These are phyloP conservation scores for Lasiodiplodia citricola DNA, from an alignment of 2,329 filamentous ascomycete species.

Conservation along the genomic window DNA sequence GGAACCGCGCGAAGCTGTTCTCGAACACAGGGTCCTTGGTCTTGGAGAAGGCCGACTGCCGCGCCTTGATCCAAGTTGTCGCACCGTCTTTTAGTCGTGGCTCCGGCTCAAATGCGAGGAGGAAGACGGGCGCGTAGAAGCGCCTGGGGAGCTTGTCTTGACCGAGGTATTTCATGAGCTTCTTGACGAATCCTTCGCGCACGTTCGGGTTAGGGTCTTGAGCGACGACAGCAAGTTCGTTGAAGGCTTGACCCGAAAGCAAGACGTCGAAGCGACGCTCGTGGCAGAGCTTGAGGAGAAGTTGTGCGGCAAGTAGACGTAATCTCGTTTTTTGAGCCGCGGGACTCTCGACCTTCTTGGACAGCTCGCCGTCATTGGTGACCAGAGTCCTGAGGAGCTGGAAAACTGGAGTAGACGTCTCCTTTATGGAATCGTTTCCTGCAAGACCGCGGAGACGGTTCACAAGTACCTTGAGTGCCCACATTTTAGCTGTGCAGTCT, in stretches of 20 bases:
- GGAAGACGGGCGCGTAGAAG: slow-evolving; percentile 88
- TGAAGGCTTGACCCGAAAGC: slow-evolving; percentile 76
- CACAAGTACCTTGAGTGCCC: slow-evolving; percentile 83
- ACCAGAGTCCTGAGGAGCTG: slow-evolving; percentile 80
- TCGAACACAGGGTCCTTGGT: slow-evolving; percentile 71
- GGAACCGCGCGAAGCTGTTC: slow-evolving; percentile 76
- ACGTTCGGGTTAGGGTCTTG: slow-evolving; percentile 79
- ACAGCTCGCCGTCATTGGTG: slow-evolving; percentile 77
- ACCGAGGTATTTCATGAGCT: slow-evolving; percentile 89
- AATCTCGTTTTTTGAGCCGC: slow-evolving; percentile 79
- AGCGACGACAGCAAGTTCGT: slow-evolving; percentile 77
- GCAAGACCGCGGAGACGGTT: slow-evolving; percentile 77
- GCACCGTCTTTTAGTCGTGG: slow-evolving; percentile 74
- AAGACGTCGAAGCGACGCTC: slow-evolving; percentile 76
- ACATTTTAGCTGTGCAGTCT: slow-evolving; percentile 81
- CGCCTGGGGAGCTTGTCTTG: slow-evolving; percentile 71
- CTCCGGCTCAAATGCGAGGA: slow-evolving; percentile 88
- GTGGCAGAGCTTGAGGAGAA: slow-evolving; percentile 81
- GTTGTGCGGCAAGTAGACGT: slow-evolving; percentile 78
- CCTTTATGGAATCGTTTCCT: slow-evolving; percentile 52
- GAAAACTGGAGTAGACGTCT: slow-evolving; percentile 70
- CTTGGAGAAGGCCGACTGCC: slow-evolving; percentile 68
- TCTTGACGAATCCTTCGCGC: slow-evolving; percentile 77
- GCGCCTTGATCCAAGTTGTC: slow-evolving; percentile 87
- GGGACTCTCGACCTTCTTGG: slow-evolving; percentile 74